Evolutionary conservation across 2,329 filamentous ascomycete species (phyloP).

Genomic region (Xylariaceae sp.): DNA sequence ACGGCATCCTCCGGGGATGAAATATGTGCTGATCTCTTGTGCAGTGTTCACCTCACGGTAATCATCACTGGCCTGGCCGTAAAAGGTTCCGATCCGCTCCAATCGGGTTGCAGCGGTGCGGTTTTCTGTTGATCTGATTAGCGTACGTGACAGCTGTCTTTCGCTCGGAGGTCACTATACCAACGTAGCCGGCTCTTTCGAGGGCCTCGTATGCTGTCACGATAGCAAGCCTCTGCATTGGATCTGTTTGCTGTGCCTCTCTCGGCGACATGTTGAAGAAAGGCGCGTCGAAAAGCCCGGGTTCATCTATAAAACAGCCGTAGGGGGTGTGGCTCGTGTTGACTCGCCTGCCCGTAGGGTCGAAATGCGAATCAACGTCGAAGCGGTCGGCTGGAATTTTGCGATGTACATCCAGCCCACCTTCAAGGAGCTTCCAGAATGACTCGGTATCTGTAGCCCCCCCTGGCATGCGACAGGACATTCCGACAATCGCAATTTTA

Average conservation of each 20-base stretch:
- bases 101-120: slow-evolving; percentile 15
- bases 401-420: slow-evolving; percentile 25
- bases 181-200: slow-evolving; percentile 50
- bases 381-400: slow-evolving; percentile 18
- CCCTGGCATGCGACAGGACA: slow-evolving; percentile 20
- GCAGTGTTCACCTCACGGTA: slow-evolving; percentile 62
- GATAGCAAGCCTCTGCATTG: slow-evolving; percentile 60
- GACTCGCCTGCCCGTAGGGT: slow-evolving; percentile 18
- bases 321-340: slow-evolving; percentile 18
- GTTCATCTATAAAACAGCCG: slow-evolving; percentile 20
- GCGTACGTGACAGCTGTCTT: neutral
- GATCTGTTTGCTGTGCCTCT: slow-evolving; percentile 46
- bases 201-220: slow-evolving; percentile 65
- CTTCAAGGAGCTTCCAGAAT: slow-evolving; percentile 24
- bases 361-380: slow-evolving; percentile 20
- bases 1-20: slow-evolving; percentile 32
- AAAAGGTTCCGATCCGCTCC: slow-evolving; percentile 21
- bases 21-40: slow-evolving; percentile 49
- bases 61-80: slow-evolving; percentile 20
- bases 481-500: slow-evolving; percentile 25
- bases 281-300: slow-evolving; percentile 19
- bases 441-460: slow-evolving; percentile 17
- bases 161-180: neutral
- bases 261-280: slow-evolving; percentile 26
- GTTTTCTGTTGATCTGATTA: slow-evolving; percentile 5